Percentiles rank a stretch among this genome's conserved stretches.
These are phyloP conservation scores for Tieghemostelium lacteum DNA, from an alignment of 78 protist species.

Conservation along the genomic window DNA sequence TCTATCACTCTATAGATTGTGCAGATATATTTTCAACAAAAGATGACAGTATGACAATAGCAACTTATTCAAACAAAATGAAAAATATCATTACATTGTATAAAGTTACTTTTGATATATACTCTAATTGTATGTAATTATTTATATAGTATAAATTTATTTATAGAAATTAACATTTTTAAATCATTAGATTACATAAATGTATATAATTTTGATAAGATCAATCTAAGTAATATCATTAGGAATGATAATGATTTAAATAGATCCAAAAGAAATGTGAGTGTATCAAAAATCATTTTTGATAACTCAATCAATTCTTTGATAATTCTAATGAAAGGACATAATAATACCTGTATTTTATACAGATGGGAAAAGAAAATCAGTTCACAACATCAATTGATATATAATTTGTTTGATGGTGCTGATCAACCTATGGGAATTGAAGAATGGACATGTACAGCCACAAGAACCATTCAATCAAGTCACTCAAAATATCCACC, in stretches of 20 bases:
- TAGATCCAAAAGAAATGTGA: slow-evolving; percentile 13
- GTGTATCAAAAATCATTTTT: slow-evolving; percentile 17
- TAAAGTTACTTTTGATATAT: slow-evolving; percentile 36
- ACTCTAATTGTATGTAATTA: slow-evolving; percentile 26
- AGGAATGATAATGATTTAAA: background rate
- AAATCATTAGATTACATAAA: too few relatives aligned
- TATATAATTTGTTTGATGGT: background rate
- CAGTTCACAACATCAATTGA: slow-evolving; percentile 27
- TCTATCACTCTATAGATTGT: slow-evolving; percentile 48
- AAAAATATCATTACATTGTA: slow-evolving; percentile 20
- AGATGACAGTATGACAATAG: slow-evolving; percentile 28
- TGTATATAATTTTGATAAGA: slow-evolving; percentile 17
- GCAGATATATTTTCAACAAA: slow-evolving; percentile 48
- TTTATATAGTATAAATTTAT: background rate
- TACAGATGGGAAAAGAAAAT: slow-evolving; percentile 35
- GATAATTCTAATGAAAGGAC: slow-evolving; percentile 27
- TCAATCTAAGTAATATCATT: background rate
- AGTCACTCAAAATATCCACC: background rate
- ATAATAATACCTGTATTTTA: slow-evolving; percentile 2
- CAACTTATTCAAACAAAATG: slow-evolving; percentile 38
- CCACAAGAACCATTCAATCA: background rate
- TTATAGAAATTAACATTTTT: too few relatives aligned
- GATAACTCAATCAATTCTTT: slow-evolving; percentile 50
- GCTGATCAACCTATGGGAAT: background rate
- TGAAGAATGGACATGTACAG: slow-evolving; percentile 20